Percentiles rank a stretch among this genome's conserved stretches.
Conservation (phyloP, 352 stramenopile genomes). For the Phytophthora aleatoria region DNA sequence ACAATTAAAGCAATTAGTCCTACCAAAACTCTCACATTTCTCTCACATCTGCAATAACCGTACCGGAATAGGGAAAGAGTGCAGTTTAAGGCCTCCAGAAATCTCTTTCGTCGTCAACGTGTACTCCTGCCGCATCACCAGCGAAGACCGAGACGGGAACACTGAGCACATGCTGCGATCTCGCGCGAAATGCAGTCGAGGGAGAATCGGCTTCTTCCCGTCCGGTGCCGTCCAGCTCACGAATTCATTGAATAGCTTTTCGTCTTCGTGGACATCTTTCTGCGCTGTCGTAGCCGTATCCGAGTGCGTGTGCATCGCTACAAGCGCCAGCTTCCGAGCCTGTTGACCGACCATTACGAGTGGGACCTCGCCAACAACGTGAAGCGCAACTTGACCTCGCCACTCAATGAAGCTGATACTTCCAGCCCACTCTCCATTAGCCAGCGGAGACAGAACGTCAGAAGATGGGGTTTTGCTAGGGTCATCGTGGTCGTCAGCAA, state of each 20-base stretch:
- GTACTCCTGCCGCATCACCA: conserved; percentile 82
- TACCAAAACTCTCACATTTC: background rate
- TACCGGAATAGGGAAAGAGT: conserved; percentile 85
- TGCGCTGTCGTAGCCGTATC: conserved; percentile 26
- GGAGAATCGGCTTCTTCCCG: conserved; percentile 67
- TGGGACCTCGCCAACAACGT: conserved; percentile 73
- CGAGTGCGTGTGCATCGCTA: conserved; percentile 57
- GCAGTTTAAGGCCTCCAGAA: conserved; percentile 73
- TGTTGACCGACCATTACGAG: conserved; percentile 84
- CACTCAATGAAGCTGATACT: conserved; percentile 90
- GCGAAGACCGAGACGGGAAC: conserved; percentile 47
- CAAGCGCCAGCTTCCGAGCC: conserved; percentile 76
- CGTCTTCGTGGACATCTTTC: conserved; percentile 62
- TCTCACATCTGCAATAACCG: background rate
- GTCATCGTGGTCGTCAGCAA: conserved; percentile 27
- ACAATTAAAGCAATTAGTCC: conserved; percentile 17
- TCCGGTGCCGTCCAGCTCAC: conserved; percentile 76
- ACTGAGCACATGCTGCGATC: conserved; percentile 79
- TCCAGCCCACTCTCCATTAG: conserved; percentile 73
- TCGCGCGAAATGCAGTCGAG: conserved; percentile 74
- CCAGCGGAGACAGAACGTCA: conserved; percentile 49
- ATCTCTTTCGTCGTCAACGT: conserved; percentile 88
- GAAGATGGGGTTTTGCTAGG: conserved; percentile 24
- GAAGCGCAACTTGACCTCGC: conserved; percentile 75
- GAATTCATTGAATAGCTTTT: conserved; percentile 87